Percentiles rank a stretch among this genome's conserved stretches.
Conservation (phyloP, 192 early-diverging fungal species). For the Rhizophagus clarus region DNA sequence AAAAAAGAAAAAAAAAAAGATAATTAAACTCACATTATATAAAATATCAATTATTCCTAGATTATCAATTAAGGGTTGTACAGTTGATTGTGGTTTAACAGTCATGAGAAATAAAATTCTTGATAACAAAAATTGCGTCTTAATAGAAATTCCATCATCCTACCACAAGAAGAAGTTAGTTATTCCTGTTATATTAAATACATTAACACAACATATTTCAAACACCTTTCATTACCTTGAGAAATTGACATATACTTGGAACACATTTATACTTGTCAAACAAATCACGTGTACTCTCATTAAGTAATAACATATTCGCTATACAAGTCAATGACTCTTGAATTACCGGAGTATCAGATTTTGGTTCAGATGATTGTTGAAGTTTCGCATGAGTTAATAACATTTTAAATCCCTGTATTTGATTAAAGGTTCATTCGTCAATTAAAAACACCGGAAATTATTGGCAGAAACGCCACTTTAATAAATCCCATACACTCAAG, state of each 20-base stretch:
- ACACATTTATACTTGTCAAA: constrained; percentile 53
- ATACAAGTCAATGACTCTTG: constrained; percentile 69
- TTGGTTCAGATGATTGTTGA: constrained; percentile 24
- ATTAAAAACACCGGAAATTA: too few species aligned
- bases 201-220: too few species aligned
- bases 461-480: too few species aligned
- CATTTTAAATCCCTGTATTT: constrained; percentile 39
- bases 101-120: constrained; percentile 74
- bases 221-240: constrained; percentile 45
- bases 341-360: constrained; percentile 39
- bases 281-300: constrained; percentile 44
- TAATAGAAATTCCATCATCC: constrained; percentile 42
- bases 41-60: constrained; percentile 39
- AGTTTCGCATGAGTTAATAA: constrained; percentile 42
- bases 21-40: constrained; percentile 39
- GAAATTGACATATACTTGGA: constrained; percentile 35
- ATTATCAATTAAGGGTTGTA: constrained; percentile 45
- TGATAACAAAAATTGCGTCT: constrained; percentile 61
- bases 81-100: constrained; percentile 42
- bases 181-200: neutral
- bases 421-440: neutral
- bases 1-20: neutral
- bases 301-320: constrained; percentile 64
- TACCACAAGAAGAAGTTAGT: constrained; percentile 5
- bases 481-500: too few species aligned